These are phyloP conservation scores for Diplotaxis tenuifolia DNA, from an alignment of 345 rosid genomes.

Conservation along the genomic window DNA sequence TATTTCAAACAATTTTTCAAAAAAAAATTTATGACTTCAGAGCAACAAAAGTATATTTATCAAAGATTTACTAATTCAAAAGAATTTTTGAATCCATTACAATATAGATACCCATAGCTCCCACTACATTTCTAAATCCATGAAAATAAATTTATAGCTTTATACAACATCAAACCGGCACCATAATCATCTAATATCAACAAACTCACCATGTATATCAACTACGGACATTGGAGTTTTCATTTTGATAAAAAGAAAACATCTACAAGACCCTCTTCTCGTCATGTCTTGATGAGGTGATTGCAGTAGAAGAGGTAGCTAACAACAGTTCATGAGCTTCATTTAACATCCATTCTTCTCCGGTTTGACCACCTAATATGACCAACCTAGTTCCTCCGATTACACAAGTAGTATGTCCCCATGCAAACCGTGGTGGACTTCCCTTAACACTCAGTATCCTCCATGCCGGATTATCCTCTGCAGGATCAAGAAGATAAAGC, in stretches of 20 bases:
- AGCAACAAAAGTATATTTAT: too few relatives aligned
- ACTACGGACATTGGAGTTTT: slow-evolving; percentile 17
- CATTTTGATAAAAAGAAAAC: background rate
- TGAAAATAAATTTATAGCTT: background rate
- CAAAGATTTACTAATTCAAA: too few relatives aligned
- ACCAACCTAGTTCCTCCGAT: slow-evolving; percentile 89
- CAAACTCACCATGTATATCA: slow-evolving; percentile 13
- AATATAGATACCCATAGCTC: background rate
- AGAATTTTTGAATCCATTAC: too few relatives aligned
- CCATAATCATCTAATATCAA: background rate
- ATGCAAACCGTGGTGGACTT: slow-evolving; percentile 80
- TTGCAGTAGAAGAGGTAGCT: slow-evolving; percentile 35
- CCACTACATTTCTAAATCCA: background rate
- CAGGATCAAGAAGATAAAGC: slow-evolving; percentile 81
- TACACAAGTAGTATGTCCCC: slow-evolving; percentile 96
- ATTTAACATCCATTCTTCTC: slow-evolving; percentile 94
- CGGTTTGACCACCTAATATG: slow-evolving; percentile 89
- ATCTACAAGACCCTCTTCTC: slow-evolving; percentile 13
- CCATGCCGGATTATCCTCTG: slow-evolving; percentile 90
- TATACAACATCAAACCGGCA: background rate
- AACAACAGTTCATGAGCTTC: slow-evolving; percentile 86
- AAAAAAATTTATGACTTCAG: too few relatives aligned
- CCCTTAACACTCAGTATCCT: slow-evolving; percentile 79
- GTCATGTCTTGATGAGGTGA: slow-evolving; percentile 12
- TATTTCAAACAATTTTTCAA: too few relatives aligned